These are phyloP conservation scores for Fusarium sp. DNA, from an alignment of 2,329 filamentous ascomycete genomes.

Conservation along the genomic window DNA sequence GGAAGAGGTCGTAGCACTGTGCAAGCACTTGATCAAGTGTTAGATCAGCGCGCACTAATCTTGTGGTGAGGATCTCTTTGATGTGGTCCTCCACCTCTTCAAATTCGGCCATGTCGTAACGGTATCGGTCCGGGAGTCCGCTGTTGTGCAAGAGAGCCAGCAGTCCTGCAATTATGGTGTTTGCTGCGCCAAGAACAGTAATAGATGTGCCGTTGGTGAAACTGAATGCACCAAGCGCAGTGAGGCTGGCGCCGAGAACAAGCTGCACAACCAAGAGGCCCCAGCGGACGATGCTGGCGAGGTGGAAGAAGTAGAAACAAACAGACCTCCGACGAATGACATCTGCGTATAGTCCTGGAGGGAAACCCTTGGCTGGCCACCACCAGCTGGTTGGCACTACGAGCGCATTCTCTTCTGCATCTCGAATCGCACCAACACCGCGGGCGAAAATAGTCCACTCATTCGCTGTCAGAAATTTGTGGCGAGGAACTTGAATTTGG, in stretches of 20 bases:
- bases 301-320: conserved; percentile 55
- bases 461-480: conserved; percentile 53
- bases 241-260: conserved; percentile 57
- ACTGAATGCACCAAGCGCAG: conserved; percentile 57
- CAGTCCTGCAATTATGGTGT: conserved; percentile 59
- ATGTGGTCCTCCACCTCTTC: conserved; percentile 59
- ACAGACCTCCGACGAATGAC: conserved; percentile 55
- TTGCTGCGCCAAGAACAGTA: conserved; percentile 59
- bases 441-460: conserved; percentile 59
- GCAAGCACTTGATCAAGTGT: conserved; percentile 57
- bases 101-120: conserved; percentile 59
- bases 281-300: conserved; percentile 55
- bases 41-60: conserved; percentile 54
- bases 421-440: conserved; percentile 57
- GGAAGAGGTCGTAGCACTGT: conserved; percentile 57
- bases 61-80: conserved; percentile 58
- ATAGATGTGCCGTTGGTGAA: conserved; percentile 51
- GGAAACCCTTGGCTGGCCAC: conserved; percentile 59
- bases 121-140: conserved; percentile 60
- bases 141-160: conserved; percentile 63
- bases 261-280: conserved; percentile 58
- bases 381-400: conserved; percentile 53
- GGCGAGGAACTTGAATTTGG: conserved; percentile 11
- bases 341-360: conserved; percentile 59
- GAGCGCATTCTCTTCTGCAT: conserved; percentile 54